These are phyloP conservation scores for Lasiosphaeris hirsuta DNA, from an alignment of 495 filamentous ascomycete species.

Conservation along the genomic window DNA sequence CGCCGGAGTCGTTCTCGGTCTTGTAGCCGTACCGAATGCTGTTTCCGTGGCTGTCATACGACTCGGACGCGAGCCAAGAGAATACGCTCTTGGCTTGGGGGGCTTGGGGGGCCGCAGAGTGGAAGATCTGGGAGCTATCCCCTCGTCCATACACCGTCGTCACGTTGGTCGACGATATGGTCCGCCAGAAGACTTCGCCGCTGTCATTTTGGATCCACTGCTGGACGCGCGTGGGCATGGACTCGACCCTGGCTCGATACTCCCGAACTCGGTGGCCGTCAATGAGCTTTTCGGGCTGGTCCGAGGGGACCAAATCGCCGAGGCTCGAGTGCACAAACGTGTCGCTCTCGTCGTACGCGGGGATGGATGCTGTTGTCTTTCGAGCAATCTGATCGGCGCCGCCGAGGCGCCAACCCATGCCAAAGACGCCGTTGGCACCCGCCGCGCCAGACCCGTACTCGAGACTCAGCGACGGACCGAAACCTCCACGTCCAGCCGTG, in stretches of 20 bases:
- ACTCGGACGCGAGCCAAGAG: not conserved
- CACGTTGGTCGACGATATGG: not conserved
- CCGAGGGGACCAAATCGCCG: too few relatives aligned
- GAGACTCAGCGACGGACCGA: too few relatives aligned
- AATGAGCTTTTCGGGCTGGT: too few relatives aligned
- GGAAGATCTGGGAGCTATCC: not conserved
- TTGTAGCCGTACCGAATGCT: not conserved
- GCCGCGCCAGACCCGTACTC: too few relatives aligned
- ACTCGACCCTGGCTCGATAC: not conserved
- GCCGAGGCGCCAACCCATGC: too few relatives aligned
- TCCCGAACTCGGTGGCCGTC: not conserved
- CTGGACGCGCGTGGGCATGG: not conserved
- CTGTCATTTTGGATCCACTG: not conserved
- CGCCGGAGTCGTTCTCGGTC: not conserved
- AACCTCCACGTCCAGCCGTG: too few relatives aligned
- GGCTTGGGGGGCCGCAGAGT: not conserved
- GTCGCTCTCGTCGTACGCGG: too few relatives aligned
- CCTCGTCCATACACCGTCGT: not conserved
- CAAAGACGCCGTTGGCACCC: too few relatives aligned
- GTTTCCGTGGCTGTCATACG: slow-evolving; percentile 2
- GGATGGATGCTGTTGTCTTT: too few relatives aligned
- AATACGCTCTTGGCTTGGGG: not conserved
- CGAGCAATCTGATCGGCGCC: too few relatives aligned
- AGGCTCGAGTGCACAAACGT: too few relatives aligned
- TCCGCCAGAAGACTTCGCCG: slow-evolving; percentile 1